These are phyloP conservation scores for Trichosporon sp. DNA, from an alignment of 1,284 basidiomycete genomes.

Conservation along the genomic window DNA sequence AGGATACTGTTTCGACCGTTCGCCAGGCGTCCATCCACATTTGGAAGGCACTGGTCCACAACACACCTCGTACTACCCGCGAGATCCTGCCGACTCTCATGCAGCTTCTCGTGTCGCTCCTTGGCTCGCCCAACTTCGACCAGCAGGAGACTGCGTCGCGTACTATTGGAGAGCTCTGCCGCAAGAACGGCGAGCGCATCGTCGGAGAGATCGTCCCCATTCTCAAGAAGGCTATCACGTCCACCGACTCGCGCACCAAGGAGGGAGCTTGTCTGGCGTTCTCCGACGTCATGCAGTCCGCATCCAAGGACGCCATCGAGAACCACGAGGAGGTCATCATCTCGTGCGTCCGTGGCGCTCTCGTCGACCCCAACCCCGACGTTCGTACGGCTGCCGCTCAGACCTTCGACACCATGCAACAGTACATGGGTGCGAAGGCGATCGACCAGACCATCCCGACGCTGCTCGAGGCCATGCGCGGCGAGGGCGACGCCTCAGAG, in stretches of 20 bases:
- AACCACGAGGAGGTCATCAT: conserved; percentile 88
- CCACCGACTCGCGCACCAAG: conserved; percentile 66
- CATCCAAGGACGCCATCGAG: conserved; percentile 78
- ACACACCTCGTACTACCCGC: conserved; percentile 60
- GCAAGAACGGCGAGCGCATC: conserved; percentile 93
- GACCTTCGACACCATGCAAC: conserved; percentile 90
- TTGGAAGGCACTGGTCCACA: conserved; percentile 97
- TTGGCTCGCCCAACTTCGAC: conserved; percentile 73
- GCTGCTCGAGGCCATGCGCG: conserved; percentile 81
- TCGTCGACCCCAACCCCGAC: conserved; percentile 79
- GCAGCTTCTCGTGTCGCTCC: conserved; percentile 64
- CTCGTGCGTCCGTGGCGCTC: conserved; percentile 70
- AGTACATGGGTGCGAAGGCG: conserved; percentile 74
- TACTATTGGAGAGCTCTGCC: conserved; percentile 81
- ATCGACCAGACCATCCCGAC: conserved; percentile 98
- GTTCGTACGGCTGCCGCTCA: conserved; percentile 90
- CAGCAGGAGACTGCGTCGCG: conserved; percentile 91
- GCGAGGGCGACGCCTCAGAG: conserved; percentile 82
- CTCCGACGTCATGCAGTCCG: conserved; percentile 83
- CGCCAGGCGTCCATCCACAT: conserved; percentile 90
- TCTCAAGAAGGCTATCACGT: conserved; percentile 63
- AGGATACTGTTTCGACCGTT: conserved; percentile 85
- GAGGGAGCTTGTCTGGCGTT: conserved; percentile 85
- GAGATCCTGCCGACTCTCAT: conserved; percentile 88
- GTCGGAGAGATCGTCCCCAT: conserved; percentile 77